phyloP scores from a whole-genome alignment of 2,329 filamentous ascomycete species.

The Dactylonectria macrodidyma region DNA sequence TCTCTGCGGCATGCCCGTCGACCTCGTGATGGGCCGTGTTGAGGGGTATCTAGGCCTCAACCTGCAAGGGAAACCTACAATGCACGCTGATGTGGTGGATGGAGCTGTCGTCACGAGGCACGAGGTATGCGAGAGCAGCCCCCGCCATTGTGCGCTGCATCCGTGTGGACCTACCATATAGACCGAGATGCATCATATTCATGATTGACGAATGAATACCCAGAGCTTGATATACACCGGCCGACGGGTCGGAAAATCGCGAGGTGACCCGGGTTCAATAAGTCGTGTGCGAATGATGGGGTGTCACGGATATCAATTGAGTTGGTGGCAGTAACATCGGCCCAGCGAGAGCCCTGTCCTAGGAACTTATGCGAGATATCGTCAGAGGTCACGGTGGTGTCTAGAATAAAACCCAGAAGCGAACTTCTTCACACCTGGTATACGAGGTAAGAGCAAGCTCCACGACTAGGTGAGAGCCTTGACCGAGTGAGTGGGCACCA shows the following conservation, averaged over 20 bases:
- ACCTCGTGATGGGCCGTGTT: slow-evolving; percentile 21
- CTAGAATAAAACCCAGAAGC: slow-evolving; percentile 4
- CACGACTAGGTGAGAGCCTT: slow-evolving; percentile 1
- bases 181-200: slow-evolving; percentile 9
- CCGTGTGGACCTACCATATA: slow-evolving; percentile 4
- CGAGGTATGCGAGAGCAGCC: slow-evolving; percentile 23
- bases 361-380: slow-evolving; percentile 23
- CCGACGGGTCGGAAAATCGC: slow-evolving; percentile 16
- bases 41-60: slow-evolving; percentile 9
- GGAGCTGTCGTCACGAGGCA: slow-evolving; percentile 21
- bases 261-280: slow-evolving; percentile 18
- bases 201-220: slow-evolving; percentile 7
- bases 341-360: slow-evolving; percentile 31
- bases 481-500: neutral
- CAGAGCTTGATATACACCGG: slow-evolving; percentile 1
- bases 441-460: neutral
- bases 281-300: slow-evolving; percentile 23
- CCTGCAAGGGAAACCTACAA: slow-evolving; percentile 17
- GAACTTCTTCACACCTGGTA: neutral
- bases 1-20: slow-evolving; percentile 1
- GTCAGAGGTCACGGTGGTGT: slow-evolving; percentile 18
- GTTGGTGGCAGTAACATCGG: slow-evolving; percentile 38
- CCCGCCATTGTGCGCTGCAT: slow-evolving; percentile 22
- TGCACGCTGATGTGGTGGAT: slow-evolving; percentile 14
- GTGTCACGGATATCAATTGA: slow-evolving; percentile 44